These are phyloP conservation scores for Yarrowia sp. DNA, from an alignment of 805 yeast genomes.

Conservation along the genomic window DNA sequence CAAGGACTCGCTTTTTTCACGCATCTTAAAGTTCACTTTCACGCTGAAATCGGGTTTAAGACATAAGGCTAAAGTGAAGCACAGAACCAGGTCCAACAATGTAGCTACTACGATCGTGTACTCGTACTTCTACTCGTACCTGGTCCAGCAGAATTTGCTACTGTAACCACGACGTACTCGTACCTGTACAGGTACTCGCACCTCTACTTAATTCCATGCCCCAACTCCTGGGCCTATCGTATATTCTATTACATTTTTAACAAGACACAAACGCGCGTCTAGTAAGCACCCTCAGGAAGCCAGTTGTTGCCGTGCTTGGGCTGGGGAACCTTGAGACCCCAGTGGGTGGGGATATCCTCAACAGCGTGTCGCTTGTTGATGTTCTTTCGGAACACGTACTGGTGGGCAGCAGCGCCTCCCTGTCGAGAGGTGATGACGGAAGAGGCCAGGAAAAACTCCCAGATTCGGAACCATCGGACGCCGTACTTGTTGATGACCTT, in stretches of 20 bases:
- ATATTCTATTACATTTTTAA: not conserved
- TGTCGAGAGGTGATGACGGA: constrained; percentile 86
- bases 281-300: constrained; percentile 24
- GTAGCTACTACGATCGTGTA: too few relatives aligned
- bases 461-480: constrained; percentile 83
- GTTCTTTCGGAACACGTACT: constrained; percentile 86
- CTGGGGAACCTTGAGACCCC: constrained; percentile 55
- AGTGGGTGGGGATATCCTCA: constrained; percentile 74
- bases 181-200: too few relatives aligned
- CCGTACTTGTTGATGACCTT: constrained; percentile 77
- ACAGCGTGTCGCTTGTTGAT: constrained; percentile 78
- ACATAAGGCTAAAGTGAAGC: too few relatives aligned
- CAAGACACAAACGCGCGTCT: not conserved
- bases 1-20: not conserved
- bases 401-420: constrained; percentile 90
- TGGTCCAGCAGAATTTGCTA: too few relatives aligned
- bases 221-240: not conserved
- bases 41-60: too few relatives aligned
- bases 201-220: too few relatives aligned
- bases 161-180: too few relatives aligned
- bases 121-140: too few relatives aligned
- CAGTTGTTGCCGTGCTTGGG: constrained; percentile 24
- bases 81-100: too few relatives aligned
- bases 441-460: constrained; percentile 85
- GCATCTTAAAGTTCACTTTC: not conserved